Evolutionary conservation across 2,329 filamentous ascomycete species (phyloP), one percentile per base, ranked within the genome.

Genomic region (Talaromyces verruculosus): DNA sequence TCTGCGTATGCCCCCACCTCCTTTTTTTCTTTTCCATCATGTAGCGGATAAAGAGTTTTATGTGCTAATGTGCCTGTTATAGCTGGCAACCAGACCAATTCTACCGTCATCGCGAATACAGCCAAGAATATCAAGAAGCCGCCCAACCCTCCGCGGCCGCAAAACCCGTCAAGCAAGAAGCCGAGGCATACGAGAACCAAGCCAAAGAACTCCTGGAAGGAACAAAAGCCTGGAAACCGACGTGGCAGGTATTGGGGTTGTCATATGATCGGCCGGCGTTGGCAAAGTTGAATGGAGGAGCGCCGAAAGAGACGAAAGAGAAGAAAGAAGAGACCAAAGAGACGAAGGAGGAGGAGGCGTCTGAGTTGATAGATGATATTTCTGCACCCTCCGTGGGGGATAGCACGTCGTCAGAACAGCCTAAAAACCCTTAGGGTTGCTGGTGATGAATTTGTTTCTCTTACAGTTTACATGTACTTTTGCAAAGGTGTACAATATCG

Each of bases 41-140:
- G 30, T 33, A 33, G 30, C 3, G 30, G 30, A 8, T 59, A n/a
- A 65, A 4, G 8, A 28, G 6, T n/a, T 58, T 53, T 69, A 28
- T 43, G 37, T 64, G 60, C 65, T 67, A 69, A 71, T 71, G 66
- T 33, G 22, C 19, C 68, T 45, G 28, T 45, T 39, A 69, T 63
- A 86, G 84, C 66, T 87, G 89, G 89, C 88, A 88, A 77, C 83
- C 88, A 70, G 78, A 84, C n/a, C 79, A 87, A 64, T 87, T 82
- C 76, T 81, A 84, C 73, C 81, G 82, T 71, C 45, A 43, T 81
- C 85, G 33, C 78, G 78, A 85, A 67, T 78, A 81, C 64, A 57
- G 78, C 81, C 70, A 71, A 82, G 43, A 75, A 83, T 51, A 69
- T 72, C 68, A 79, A 61, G 75, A 80, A 63, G 68, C 78, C 55